Evolutionary conservation across 306 rosid genomes (phyloP), one percentile per base, ranked within the genome.

Genomic region (Trifolium dubium): DNA sequence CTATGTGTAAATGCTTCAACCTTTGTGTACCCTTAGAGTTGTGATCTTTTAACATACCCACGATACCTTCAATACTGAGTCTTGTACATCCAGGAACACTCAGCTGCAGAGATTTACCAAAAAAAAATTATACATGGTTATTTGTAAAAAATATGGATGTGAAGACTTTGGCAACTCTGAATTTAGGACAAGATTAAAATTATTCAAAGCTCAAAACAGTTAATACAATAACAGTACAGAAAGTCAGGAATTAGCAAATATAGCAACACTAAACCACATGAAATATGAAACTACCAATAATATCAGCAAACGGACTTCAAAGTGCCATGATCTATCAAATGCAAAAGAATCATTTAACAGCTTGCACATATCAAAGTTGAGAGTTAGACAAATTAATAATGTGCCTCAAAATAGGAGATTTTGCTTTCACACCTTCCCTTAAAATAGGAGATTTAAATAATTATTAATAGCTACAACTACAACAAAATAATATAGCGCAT

Each of bases 11-110:
- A 74, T 88, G 90, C 80, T 82, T 94, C 83, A 94, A 74, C 71
- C 89, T 91, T 32, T 50, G 88, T 60, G 68, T 77, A 51, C 89
- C 87, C 55, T 6, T 50, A 40, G 92, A 83, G 82, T 88, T 88
- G 81, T 81, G 83, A 70, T 75, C 87, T 83, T 75, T 94, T 40
- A 94, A 80, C 80, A 80, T 84, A 50, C 70, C 81, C 82, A 94
- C 82, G 55, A 91, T 79, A 62, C 95, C 92, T 64, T 90, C 97
- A 65, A 91, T 83, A 46, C 88, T 94, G 80, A 94, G 86, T 79
- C 92, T 89, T 54, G 96, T 89, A 74, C 97, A 94, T 51, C 96
- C 98, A 35, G 96, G 98, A 68, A 94, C 92, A 72, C 89, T 85
- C 78, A 94, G 82, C 98, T 94, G 85, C 83, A 80, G 8, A 64